These are phyloP conservation scores for Nepenthes gracilis DNA, from an alignment of 148 eudicot species.

Conservation along the genomic window DNA sequence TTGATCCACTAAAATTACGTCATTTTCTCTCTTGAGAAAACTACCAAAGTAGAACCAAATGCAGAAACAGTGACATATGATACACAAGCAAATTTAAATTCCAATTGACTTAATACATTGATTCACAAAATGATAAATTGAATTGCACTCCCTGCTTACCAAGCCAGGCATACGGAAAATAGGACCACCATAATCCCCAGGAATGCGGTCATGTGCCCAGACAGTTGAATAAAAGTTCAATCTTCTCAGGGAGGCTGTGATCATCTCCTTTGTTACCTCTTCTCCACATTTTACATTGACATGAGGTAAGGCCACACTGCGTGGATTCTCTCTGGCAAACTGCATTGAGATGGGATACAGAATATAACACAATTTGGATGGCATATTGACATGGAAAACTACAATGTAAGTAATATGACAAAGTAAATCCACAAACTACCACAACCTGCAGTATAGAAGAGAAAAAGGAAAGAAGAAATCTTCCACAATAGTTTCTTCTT, in stretches of 20 bases:
- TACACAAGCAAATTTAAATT: neutral
- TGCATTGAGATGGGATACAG: constrained; percentile 10
- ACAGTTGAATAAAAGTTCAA: constrained; percentile 70
- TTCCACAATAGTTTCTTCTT: too few relatives aligned
- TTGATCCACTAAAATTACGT: constrained; percentile 26
- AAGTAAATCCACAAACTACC: too few relatives aligned
- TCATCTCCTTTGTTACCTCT: constrained; percentile 59
- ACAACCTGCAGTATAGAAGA: too few relatives aligned
- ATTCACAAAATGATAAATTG: neutral
- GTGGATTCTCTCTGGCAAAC: constrained; percentile 61
- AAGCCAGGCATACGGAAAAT: constrained; percentile 88
- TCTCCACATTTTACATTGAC: constrained; percentile 55
- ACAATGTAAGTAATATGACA: too few relatives aligned
- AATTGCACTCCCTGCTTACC: constrained; percentile 28
- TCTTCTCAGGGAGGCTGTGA: constrained; percentile 55
- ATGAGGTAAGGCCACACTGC: constrained; percentile 36
- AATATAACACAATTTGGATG: neutral
- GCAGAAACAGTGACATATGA: neutral
- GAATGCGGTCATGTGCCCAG: constrained; percentile 90
- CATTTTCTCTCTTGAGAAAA: constrained; percentile 7
- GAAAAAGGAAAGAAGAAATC: too few relatives aligned
- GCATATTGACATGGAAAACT: neutral
- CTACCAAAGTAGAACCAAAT: neutral
- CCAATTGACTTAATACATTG: neutral
- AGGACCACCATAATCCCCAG: constrained; percentile 98